Evolutionary conservation across 1,284 basidiomycete species (phyloP), one percentile per base, ranked within the genome.

Genomic region (Gyrodon tennesseensis): DNA sequence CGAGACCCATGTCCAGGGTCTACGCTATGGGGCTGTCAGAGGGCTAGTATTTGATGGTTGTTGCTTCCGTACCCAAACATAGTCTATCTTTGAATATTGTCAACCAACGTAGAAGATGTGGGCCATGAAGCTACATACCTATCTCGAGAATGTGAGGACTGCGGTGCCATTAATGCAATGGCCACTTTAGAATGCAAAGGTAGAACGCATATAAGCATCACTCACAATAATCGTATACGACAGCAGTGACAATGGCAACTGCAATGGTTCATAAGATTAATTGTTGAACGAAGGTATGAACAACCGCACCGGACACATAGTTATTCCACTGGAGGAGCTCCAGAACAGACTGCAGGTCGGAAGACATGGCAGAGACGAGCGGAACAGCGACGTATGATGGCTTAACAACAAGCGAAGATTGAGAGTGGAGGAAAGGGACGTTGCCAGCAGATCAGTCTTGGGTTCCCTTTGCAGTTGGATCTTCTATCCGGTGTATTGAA

Each of bases 1-100:
- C 4, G 68, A 62, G 18, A 70, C 51, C 54, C 54, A 56, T 12
- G 57, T 61, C 69, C 68, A 70, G 7, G 52, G 37, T 31, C 18
- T 58, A 18, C 29, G 8, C 69, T 70, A 16, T 13, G 5, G 11
- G 5, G 16, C 13, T 16, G 15, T 46, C n/a, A 25, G n/a, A 16
- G 23, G 9, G 9, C n/a, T 7, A 19, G 16, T 5, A 9, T 3
- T 25, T 25, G 31, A 37, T n/a, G 25, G 7, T 25, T 19, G 9
- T n/a, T 18, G 31, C 9, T 11, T 18, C 23, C 34, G n/a, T 25
- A n/a, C 52, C 52, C 52, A 54, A 54, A 54, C 7, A 37, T 54
- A 54, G 23, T 54, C 52, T 18, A 54, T 37, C 52, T 54, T 54
- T 9, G n/a, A 54, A 39, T 37, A 12, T 19, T n/a, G 15, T 54